Base-by-base conservation (phyloP, 768 basidiomycete genomes). In the Tulasnella sp. region DNA sequence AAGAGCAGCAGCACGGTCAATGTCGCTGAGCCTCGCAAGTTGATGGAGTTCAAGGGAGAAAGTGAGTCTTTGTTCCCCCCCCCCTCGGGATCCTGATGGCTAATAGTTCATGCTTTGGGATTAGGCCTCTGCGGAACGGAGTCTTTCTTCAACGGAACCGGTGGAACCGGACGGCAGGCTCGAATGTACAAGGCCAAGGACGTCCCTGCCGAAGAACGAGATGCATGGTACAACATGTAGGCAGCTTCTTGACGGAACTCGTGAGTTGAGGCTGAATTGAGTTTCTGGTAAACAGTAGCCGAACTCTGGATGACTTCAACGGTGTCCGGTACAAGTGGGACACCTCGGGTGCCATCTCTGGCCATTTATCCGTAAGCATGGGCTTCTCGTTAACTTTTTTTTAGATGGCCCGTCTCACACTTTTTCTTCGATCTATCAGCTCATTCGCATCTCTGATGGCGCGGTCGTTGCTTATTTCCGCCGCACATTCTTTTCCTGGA, bases 221-320 rank as follows among this genome's bases (percentile, higher is more conserved):
- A 72, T 72, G 37, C 71, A 13, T 72, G 71, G 71, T 72, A 72
- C 42, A 35, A 46, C 37, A 29, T 72, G 71, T 67, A 67, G 61
- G 2, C 35, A 29, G 1, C 23, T 3, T 10, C 18, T 67, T 13
- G 23, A 35, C 29, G 61, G 6, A 29, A 13, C 4, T 67, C 61
- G 6, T 1, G 16, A 5, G 5, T 67, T 67, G 61, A 7, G 26
- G 18, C 61, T 29, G 29, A 35, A 29, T 67, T 11, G 32, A 2
- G 6, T 67, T 10, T 5, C 51, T 5, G 32, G 5, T 11, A 2
- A 26, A 67, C 61, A 67, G 61, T 67, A 26, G 61, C 13, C 61
- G 61, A 67, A 67, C 61, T 35, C 32, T 67, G 29, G 61, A 67
- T 29, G 61, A 67, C 29, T 67, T 67, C 61, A 67, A 67, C 29